Base-by-base conservation (phyloP, 345 rosid genomes). In the Clarkia xantiana region DNA sequence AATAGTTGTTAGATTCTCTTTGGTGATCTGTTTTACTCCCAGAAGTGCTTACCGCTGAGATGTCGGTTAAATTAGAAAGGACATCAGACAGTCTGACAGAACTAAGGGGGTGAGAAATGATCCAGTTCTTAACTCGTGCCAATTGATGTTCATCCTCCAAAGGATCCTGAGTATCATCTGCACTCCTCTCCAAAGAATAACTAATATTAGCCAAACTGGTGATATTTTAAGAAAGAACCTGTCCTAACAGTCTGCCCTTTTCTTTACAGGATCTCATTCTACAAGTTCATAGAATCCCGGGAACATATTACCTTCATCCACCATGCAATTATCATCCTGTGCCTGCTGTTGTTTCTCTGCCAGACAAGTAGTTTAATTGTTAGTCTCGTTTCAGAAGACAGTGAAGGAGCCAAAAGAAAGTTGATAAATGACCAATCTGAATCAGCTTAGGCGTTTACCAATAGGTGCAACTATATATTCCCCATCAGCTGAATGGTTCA, bases 131-230 rank as follows among this genome's bases (percentile, higher is more conserved):
- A 60, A 86, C 90, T 68, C 84, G 79, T 49, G 57, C 68, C 57
- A 81, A 56, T 65, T 91, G 89, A 25, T 75, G 80, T 64, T 82
- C 96, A 66, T 80, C 80, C 73, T 86, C 98, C 56, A 46, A 63
- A 1, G 84, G 79, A 64, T 91, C 96, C 72, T 84, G 90, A 59
- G 98, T 86, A 63, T 67, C 67, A 64, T 78, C 94, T 80, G 64
- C 62, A 55, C 44, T 52, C 53, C 29, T 63, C 4, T 43, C 51
- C 16, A 66, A 48, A 52, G 25, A 22, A 51, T 51, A 40, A 9
- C n/a, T 57, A 1, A 20, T 11, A 44, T 17, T 14, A 44, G 10
- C 22, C 14, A 11, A 14, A 29, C 36, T 11, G 18, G 15, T 42
- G 40, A 34, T 15, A 39, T 42, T 56, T 20, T 11, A 49, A 43